phyloP scores from a whole-genome alignment of 2,329 filamentous ascomycete species.

The Penicillium crustosum region DNA sequence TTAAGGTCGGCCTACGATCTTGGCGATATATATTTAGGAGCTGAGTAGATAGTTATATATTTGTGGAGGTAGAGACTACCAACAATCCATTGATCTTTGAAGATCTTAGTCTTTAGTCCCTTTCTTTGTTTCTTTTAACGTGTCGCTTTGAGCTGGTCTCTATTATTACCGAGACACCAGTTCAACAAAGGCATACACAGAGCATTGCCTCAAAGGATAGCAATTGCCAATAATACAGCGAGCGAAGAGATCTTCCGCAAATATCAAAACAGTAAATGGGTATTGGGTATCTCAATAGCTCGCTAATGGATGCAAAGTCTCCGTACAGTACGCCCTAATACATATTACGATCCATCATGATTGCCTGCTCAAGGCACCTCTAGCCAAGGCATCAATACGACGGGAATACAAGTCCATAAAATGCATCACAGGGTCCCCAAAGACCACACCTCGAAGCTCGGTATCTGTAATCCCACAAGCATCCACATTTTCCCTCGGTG shows the following conservation, averaged over 20 bases:
- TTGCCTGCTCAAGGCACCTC: slow-evolving; percentile 59
- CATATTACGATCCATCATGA: background rate
- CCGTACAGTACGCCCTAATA: background rate
- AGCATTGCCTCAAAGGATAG: background rate
- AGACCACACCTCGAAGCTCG: slow-evolving; percentile 68
- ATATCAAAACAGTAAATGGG: background rate
- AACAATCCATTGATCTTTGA: background rate
- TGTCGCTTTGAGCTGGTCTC: background rate
- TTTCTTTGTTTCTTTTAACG: background rate
- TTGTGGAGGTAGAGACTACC: background rate
- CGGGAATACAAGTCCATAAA: slow-evolving; percentile 75
- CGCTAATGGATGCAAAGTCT: background rate
- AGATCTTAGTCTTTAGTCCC: background rate
- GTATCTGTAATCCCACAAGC: slow-evolving; percentile 69
- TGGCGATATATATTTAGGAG: background rate
- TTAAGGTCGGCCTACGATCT: too few relatives aligned
- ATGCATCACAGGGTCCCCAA: slow-evolving; percentile 79
- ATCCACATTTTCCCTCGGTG: slow-evolving; percentile 58
- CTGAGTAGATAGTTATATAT: background rate
- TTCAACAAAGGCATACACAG: background rate
- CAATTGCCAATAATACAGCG: background rate
- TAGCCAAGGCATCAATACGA: slow-evolving; percentile 69
- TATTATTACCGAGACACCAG: background rate
- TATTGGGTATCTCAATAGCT: background rate
- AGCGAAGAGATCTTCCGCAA: background rate